Percentiles rank a stretch among this genome's conserved stretches.
These are phyloP conservation scores for Malus sylvestris DNA, from an alignment of 306 rosid genomes.

Conservation along the genomic window DNA sequence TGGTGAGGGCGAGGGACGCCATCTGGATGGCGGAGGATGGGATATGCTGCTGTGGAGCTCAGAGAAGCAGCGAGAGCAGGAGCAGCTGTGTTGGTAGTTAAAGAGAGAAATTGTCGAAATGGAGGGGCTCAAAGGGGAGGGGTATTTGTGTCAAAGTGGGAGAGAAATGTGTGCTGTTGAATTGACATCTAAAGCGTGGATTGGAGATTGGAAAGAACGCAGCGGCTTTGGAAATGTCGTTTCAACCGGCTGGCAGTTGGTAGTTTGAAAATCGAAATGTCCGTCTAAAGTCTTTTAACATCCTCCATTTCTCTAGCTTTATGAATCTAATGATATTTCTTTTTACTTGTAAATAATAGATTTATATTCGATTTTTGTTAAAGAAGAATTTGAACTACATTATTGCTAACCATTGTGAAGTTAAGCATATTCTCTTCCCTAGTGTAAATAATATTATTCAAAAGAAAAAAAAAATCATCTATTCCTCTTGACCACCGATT, in stretches of 20 bases:
- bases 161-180: slow-evolving; percentile 25
- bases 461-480: too few relatives aligned
- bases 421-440: fast-evolving
- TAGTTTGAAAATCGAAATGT: slow-evolving; percentile 5
- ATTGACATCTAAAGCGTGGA: slow-evolving; percentile 26
- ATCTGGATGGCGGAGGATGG: slow-evolving; percentile 16
- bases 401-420: fast-evolving
- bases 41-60: slow-evolving; percentile 17
- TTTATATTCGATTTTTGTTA: too few relatives aligned
- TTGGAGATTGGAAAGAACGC: slow-evolving; percentile 17
- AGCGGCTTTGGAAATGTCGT: slow-evolving; percentile 33
- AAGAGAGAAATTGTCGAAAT: not conserved
- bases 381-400: fast-evolving
- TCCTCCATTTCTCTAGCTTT: not conserved
- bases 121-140: not conserved
- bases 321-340: fast-evolving
- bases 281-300: slow-evolving; percentile 2
- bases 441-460: too few relatives aligned
- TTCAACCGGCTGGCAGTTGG: not conserved
- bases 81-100: not conserved
- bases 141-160: not conserved
- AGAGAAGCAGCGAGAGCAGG: not conserved
- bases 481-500: too few relatives aligned
- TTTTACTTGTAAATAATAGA: fast-evolving
- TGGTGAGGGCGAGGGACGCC: slow-evolving; percentile 69